These are phyloP conservation scores for Jackrogersella minutella DNA, from an alignment of 495 filamentous ascomycete species.

Conservation along the genomic window DNA sequence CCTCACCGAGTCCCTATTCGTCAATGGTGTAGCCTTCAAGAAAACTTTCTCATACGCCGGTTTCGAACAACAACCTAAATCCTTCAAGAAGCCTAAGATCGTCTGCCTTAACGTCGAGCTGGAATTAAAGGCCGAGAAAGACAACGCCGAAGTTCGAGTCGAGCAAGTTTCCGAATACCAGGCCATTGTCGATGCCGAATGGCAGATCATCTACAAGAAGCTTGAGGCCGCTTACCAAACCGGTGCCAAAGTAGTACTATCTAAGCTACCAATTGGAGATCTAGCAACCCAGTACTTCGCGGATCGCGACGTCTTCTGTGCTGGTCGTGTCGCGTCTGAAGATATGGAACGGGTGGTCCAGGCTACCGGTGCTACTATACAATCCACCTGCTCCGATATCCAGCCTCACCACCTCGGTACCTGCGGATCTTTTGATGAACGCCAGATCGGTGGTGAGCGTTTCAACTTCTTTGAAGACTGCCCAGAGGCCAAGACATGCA, in stretches of 20 bases:
- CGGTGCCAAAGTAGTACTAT: slow-evolving; percentile 94
- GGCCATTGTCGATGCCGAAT: slow-evolving; percentile 98
- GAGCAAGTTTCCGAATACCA: slow-evolving; percentile 99
- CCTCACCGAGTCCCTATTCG: slow-evolving; percentile 94
- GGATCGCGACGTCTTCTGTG: slow-evolving; percentile 98
- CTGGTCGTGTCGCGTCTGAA: slow-evolving; percentile 88
- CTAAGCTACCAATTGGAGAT: slow-evolving; percentile 97
- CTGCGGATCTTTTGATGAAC: slow-evolving; percentile 90
- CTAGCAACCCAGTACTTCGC: slow-evolving; percentile 98
- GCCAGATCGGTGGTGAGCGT: slow-evolving; percentile 95
- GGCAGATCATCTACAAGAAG: slow-evolving; percentile 99
- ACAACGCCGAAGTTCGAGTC: slow-evolving; percentile 97
- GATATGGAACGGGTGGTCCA: slow-evolving; percentile 97
- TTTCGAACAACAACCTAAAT: slow-evolving; percentile 98
- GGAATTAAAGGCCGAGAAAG: slow-evolving; percentile 97
- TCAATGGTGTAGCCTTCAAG: slow-evolving; percentile 99
- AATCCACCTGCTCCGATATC: slow-evolving; percentile 98
- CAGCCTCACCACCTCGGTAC: slow-evolving; percentile 87
- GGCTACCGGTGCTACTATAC: slow-evolving; percentile 89
- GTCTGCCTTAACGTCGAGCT: slow-evolving; percentile 97
- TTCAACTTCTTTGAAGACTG: slow-evolving; percentile 99
- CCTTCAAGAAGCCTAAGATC: slow-evolving; percentile 90
- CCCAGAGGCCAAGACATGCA: slow-evolving; percentile 95
- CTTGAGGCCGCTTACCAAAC: slow-evolving; percentile 92
- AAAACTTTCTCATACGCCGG: slow-evolving; percentile 99